Conservation (phyloP, 805 yeast species). For the Candida sanyiensis region DNA sequence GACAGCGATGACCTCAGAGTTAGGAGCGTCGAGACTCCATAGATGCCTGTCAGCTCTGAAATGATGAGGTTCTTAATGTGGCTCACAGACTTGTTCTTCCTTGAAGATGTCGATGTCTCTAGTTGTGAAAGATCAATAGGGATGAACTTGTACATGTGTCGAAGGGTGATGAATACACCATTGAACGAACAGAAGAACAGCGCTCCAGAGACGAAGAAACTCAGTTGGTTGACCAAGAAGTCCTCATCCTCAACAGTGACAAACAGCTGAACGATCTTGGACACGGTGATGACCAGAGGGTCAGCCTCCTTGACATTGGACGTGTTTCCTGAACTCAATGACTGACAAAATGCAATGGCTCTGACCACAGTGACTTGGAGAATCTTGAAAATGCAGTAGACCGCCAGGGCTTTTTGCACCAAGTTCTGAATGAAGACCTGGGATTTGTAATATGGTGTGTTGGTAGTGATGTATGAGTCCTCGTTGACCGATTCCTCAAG, state of each 20-base stretch:
- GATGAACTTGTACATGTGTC: constrained; percentile 40
- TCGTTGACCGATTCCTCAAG: constrained; percentile 11
- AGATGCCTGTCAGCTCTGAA: constrained; percentile 34
- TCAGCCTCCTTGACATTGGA: constrained; percentile 24
- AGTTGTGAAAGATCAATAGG: constrained; percentile 31
- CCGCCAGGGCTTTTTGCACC: constrained; percentile 18
- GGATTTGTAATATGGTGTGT: neutral
- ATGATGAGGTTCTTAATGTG: constrained; percentile 35
- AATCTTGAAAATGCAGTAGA: constrained; percentile 34
- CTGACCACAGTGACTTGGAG: constrained; percentile 27
- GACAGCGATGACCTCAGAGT: constrained; percentile 36
- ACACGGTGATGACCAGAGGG: constrained; percentile 35
- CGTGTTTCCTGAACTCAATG: constrained; percentile 7
- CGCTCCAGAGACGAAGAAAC: constrained; percentile 49
- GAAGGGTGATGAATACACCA: constrained; percentile 55
- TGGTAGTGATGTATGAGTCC: neutral
- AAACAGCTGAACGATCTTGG: constrained; percentile 29
- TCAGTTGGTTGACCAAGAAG: constrained; percentile 31
- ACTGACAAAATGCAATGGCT: constrained; percentile 23
- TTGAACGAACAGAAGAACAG: constrained; percentile 60
- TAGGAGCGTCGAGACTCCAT: constrained; percentile 34
- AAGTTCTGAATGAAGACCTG: constrained; percentile 3
- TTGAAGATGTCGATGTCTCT: constrained; percentile 9
- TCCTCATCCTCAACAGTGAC: constrained; percentile 32
- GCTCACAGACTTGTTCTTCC: constrained; percentile 27